These are phyloP conservation scores for Citeromyces nyonsensis DNA, from an alignment of 805 yeast genomes.

Conservation along the genomic window DNA sequence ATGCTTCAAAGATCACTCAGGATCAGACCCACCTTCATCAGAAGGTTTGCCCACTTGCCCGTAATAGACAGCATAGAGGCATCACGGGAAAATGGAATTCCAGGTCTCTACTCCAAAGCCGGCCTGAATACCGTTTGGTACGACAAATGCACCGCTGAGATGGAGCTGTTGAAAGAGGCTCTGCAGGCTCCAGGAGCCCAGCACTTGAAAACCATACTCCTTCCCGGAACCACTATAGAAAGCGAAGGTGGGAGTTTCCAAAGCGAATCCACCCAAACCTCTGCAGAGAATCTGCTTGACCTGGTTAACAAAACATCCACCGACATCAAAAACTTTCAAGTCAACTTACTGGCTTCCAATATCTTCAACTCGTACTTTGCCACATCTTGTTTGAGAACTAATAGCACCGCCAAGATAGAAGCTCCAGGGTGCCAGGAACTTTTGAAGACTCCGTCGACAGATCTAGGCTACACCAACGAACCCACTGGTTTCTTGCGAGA, in stretches of 20 bases:
- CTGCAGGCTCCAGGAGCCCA: neutral
- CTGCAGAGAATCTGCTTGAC: too few species aligned
- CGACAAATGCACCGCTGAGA: constrained; percentile 21
- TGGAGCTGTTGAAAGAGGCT: constrained; percentile 13
- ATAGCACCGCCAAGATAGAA: constrained; percentile 3
- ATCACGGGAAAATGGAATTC: constrained; percentile 19
- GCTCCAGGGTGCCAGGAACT: constrained; percentile 16
- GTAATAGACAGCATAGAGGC: constrained; percentile 8
- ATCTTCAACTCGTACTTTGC: constrained; percentile 21
- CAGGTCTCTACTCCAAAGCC: constrained; percentile 29
- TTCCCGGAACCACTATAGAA: too few species aligned
- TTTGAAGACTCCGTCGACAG: constrained; percentile 25
- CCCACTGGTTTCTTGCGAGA: constrained; percentile 17
- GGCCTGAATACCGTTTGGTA: constrained; percentile 38
- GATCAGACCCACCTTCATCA: too few species aligned
- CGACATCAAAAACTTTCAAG: too few species aligned
- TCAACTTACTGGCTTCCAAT: constrained; percentile 12
- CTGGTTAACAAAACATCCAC: too few species aligned
- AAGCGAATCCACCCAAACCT: too few species aligned
- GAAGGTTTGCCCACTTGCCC: too few species aligned
- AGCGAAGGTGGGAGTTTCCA: too few species aligned
- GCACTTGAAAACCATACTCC: too few species aligned
- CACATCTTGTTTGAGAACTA: constrained; percentile 12
- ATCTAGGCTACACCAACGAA: constrained; percentile 11
- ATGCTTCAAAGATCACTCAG: too few species aligned